Evolutionary conservation across 2,329 filamentous ascomycete species (phyloP).

Genomic region (Celoporthe dispersa): DNA sequence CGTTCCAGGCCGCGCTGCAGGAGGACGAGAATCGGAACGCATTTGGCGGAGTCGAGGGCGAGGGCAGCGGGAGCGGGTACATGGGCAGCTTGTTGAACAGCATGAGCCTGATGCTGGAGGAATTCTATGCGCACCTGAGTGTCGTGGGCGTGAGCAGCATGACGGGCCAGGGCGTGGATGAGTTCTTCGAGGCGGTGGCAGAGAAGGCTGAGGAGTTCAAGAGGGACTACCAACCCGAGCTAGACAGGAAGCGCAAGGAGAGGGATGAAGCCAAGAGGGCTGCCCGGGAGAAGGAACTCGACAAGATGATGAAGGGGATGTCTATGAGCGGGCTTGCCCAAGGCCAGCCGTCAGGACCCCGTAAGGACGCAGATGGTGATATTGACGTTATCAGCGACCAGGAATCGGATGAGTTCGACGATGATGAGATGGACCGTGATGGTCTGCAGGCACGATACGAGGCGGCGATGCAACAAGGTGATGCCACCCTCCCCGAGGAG

Average conservation of each 20-base stretch:
- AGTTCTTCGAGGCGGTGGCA: constrained; percentile 89
- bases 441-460: constrained; percentile 78
- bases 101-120: constrained; percentile 96
- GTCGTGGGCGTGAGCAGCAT: constrained; percentile 94
- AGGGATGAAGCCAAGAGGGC: constrained; percentile 76
- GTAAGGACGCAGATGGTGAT: constrained; percentile 38
- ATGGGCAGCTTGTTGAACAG: constrained; percentile 96
- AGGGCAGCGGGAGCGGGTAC: constrained; percentile 80
- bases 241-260: constrained; percentile 77
- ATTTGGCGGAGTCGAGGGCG: constrained; percentile 73
- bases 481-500: constrained; percentile 54
- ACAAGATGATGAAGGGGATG: constrained; percentile 96
- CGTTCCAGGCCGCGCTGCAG: constrained; percentile 85
- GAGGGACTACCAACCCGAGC: constrained; percentile 87
- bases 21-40: constrained; percentile 79
- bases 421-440: constrained; percentile 64
- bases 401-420: constrained; percentile 60
- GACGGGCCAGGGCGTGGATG: constrained; percentile 87
- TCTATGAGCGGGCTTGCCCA: constrained; percentile 44
- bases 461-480: constrained; percentile 68
- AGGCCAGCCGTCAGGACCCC: constrained; percentile 33
- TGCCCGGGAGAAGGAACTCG: constrained; percentile 78
- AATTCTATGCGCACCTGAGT: constrained; percentile 93
- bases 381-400: constrained; percentile 53
- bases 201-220: constrained; percentile 89